Evolutionary conservation across 352 stramenopile genomes (phyloP).

Genomic region (Phytophthora pisi): DNA sequence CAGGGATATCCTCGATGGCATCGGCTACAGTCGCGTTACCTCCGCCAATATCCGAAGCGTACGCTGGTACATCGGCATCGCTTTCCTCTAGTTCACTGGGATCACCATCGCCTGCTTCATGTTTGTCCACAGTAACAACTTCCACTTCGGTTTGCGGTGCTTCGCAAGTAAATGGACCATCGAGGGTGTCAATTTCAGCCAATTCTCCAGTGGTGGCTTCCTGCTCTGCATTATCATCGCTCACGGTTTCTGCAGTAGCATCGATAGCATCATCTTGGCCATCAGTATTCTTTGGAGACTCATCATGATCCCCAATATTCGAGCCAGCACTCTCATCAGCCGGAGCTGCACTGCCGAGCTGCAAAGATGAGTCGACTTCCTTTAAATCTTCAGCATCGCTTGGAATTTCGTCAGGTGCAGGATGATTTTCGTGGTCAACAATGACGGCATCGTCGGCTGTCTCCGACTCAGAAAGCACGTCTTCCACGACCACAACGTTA

Average conservation of each 20-base stretch:
- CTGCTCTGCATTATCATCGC: neutral
- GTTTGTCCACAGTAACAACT: neutral
- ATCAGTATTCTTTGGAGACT: neutral
- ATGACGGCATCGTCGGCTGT: neutral
- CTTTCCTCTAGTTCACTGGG: neutral
- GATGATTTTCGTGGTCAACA: neutral
- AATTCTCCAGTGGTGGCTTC: neutral
- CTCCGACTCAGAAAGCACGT: neutral
- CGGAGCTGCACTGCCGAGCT: neutral
- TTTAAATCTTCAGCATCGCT: neutral
- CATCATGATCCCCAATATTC: neutral
- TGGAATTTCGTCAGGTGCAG: too few relatives aligned
- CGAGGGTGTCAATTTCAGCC: neutral
- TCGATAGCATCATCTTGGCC: neutral
- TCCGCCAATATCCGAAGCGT: neutral
- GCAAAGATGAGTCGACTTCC: neutral
- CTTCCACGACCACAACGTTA: neutral
- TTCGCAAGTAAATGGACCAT: neutral
- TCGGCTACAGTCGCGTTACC: neutral
- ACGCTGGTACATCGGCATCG: neutral
- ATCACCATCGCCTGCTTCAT: neutral
- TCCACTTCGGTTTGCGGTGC: neutral
- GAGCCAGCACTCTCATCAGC: neutral
- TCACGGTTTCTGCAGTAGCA: neutral
- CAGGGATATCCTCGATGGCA: neutral